Evolutionary conservation across 2,329 filamentous ascomycete species (phyloP), one percentile per base, ranked within the genome.

Genomic region (Colletotrichum sp.): DNA sequence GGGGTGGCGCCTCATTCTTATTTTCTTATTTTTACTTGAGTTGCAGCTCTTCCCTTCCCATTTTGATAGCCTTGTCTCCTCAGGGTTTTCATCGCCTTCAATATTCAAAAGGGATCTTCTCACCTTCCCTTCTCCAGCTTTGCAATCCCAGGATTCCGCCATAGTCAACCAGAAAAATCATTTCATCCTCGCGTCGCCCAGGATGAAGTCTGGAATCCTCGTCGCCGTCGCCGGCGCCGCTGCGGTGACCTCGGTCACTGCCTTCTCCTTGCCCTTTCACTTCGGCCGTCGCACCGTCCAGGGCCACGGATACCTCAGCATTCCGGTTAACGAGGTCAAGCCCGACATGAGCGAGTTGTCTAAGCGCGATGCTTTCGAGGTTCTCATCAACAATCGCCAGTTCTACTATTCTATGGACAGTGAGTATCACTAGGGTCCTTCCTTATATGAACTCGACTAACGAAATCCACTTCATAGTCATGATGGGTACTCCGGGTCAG

Each of bases 401-500:
- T 84, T 82, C 67, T 86, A 86, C 70, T 87, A 87, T 66, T 81
- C 85, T 7, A 84, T 84, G 10, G 80, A 85, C 16, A 75, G 85
- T 86, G 72, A 78, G 85, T 80, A 21, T 4, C 36, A 30, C 16
- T 55, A 4, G 14, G 43, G 30, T 39, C 52, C n/a, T 48, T 52
- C 36, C 18, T 65, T 7, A 10, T 30, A 32, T 4, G 52, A 14
- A 75, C 28, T 18, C 18, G 28, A 21, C 12, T 24, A 71, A 10
- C n/a, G 10, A 59, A 28, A 67, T 48, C 6, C 43, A 48, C 43
- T 48, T 13, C 43, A 70, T 16, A 89, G 87, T 89, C 55, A 81
- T 83, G 30, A 83, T 89, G 30, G 88, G 88, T 32, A 84, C 82
- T 1, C 84, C 86, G 7, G 80, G 82, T 1, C 88, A 90, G 77